These are phyloP conservation scores for Multifurca ochricompacta DNA, from an alignment of 768 basidiomycete genomes.

Conservation along the genomic window DNA sequence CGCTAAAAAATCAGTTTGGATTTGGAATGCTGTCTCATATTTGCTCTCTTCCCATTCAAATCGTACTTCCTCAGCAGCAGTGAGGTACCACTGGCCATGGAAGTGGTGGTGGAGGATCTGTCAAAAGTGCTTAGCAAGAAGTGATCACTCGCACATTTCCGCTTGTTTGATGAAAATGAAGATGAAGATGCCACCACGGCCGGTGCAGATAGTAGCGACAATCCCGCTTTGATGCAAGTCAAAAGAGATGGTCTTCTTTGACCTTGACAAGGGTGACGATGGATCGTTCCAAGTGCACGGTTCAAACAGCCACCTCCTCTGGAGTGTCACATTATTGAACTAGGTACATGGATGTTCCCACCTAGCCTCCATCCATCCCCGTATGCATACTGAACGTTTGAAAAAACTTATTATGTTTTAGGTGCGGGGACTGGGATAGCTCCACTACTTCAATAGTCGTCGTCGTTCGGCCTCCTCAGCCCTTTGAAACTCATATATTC, in stretches of 20 bases:
- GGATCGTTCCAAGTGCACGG: too few species aligned
- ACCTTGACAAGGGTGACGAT: conserved; percentile 79
- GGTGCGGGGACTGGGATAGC: conserved; percentile 86
- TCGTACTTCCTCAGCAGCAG: conserved; percentile 29
- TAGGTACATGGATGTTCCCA: conserved; percentile 44
- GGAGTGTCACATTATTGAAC: conserved; percentile 49
- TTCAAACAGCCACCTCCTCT: too few species aligned
- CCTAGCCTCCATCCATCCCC: background rate
- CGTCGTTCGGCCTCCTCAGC: conserved; percentile 36
- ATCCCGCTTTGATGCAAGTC: conserved; percentile 36
- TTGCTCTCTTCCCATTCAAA: conserved; percentile 56
- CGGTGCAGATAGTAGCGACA: too few species aligned
- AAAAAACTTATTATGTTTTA: conserved; percentile 30
- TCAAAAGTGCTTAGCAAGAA: conserved; percentile 49
- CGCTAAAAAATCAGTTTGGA: background rate
- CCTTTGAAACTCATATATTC: background rate
- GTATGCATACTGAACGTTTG: too few species aligned
- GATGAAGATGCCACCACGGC: too few species aligned
- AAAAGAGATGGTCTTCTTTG: conserved; percentile 82
- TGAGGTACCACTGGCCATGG: too few species aligned
- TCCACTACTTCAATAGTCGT: conserved; percentile 52
- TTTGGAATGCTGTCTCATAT: conserved; percentile 62
- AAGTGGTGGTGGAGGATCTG: conserved; percentile 15
- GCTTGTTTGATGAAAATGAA: conserved; percentile 26
- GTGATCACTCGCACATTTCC: conserved; percentile 53